These are phyloP conservation scores for Sphagnum tenellum DNA, from an alignment of 225 moss, liverwort and hornwort genomes.

Conservation along the genomic window DNA sequence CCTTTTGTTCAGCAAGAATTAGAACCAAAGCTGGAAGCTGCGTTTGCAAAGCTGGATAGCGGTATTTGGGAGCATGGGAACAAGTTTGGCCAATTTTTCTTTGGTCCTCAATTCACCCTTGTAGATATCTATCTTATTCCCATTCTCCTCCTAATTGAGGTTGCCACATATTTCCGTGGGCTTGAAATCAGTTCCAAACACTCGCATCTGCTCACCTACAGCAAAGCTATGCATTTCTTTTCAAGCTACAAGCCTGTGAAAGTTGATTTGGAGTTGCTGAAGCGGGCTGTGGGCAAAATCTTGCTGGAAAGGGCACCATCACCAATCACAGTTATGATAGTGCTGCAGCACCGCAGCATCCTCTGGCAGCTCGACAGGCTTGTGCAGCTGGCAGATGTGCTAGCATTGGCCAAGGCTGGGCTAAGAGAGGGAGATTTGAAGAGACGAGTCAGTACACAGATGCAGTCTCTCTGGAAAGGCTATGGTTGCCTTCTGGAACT, in stretches of 20 bases:
- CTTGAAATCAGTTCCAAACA: slow-evolving; percentile 21
- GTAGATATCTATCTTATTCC: slow-evolving; percentile 42
- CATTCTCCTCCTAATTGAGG: slow-evolving; percentile 22
- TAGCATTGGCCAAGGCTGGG: slow-evolving; percentile 9
- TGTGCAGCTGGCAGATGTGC: slow-evolving; percentile 20
- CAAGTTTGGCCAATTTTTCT: slow-evolving; percentile 33
- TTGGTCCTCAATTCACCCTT: slow-evolving; percentile 33
- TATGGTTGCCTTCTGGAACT: slow-evolving; percentile 48
- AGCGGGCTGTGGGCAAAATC: slow-evolving; percentile 24
- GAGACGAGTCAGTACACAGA: slow-evolving; percentile 4
- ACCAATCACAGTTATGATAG: slow-evolving; percentile 29
- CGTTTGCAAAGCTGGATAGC: slow-evolving; percentile 45
- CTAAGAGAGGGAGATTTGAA: slow-evolving; percentile 4
- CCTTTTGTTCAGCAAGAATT: slow-evolving; percentile 80
- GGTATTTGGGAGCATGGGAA: slow-evolving; percentile 58
- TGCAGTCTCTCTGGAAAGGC: slow-evolving; percentile 29
- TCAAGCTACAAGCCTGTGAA: slow-evolving; percentile 24
- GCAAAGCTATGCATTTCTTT: slow-evolving; percentile 24
- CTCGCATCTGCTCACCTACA: slow-evolving; percentile 18
- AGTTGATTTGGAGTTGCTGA: slow-evolving; percentile 26
- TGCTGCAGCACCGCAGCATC: slow-evolving; percentile 50
- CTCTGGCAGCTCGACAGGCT: slow-evolving; percentile 37
- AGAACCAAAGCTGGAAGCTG: slow-evolving; percentile 54
- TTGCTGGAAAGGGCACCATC: slow-evolving; percentile 29
- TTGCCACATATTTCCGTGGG: slow-evolving; percentile 26